Conservation (phyloP, 495 filamentous ascomycete species). For the Xylaria flabelliformis region DNA sequence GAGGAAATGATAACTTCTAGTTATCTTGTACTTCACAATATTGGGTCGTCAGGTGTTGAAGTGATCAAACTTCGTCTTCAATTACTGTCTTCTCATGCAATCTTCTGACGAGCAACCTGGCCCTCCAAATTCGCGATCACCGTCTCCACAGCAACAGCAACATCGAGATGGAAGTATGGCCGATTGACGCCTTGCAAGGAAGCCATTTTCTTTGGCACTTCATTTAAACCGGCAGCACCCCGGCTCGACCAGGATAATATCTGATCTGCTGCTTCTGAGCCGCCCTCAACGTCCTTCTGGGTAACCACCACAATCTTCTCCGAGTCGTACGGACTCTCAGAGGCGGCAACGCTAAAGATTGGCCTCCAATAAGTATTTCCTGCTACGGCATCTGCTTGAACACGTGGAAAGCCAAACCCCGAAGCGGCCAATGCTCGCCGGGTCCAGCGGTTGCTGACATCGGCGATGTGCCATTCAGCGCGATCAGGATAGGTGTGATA, state of each 20-base stretch:
- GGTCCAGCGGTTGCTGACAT: slow-evolving; percentile 56
- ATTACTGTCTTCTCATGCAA: slow-evolving; percentile 2
- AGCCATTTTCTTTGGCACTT: slow-evolving; percentile 30
- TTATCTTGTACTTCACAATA: background rate
- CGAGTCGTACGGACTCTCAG: background rate
- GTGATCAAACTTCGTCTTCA: background rate
- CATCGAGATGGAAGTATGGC: slow-evolving; percentile 60
- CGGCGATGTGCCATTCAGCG: slow-evolving; percentile 61
- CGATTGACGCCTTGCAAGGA: slow-evolving; percentile 56
- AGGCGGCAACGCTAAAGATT: slow-evolving; percentile 34
- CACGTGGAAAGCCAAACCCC: slow-evolving; percentile 51
- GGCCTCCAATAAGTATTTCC: slow-evolving; percentile 34
- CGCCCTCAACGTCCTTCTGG: slow-evolving; percentile 29
- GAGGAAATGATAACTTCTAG: background rate
- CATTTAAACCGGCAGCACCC: slow-evolving; percentile 20
- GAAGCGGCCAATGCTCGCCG: slow-evolving; percentile 55
- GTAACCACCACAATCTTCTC: slow-evolving; percentile 29
- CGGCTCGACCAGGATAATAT: slow-evolving; percentile 33
- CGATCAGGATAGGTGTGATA: slow-evolving; percentile 55
- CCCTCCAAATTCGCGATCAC: slow-evolving; percentile 70
- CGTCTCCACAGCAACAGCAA: slow-evolving; percentile 86
- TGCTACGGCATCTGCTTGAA: slow-evolving; percentile 24
- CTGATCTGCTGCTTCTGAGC: slow-evolving; percentile 30
- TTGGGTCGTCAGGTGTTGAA: background rate
- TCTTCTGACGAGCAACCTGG: background rate